Conservation (phyloP, 768 basidiomycete genomes). For the Baorangia bicolor region DNA sequence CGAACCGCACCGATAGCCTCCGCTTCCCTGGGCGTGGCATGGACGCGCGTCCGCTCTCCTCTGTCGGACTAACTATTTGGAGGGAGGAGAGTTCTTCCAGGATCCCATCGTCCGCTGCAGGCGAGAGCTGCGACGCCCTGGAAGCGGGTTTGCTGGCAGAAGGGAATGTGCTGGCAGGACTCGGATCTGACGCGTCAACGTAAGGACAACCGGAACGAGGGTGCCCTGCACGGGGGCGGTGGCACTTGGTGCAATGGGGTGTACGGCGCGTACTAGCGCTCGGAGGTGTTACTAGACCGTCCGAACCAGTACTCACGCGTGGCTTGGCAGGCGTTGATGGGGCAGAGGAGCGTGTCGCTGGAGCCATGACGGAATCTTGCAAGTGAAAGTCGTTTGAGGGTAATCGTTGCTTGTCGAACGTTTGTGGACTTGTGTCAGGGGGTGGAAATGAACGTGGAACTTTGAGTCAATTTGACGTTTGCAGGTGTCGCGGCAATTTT, state of each 20-base stretch:
- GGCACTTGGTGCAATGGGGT: conserved; percentile 56
- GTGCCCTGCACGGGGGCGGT: conserved; percentile 54
- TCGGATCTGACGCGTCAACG: conserved; percentile 29
- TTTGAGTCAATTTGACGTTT: neutral
- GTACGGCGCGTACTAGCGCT: conserved; percentile 47
- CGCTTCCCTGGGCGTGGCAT: conserved; percentile 13
- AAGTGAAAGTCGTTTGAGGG: neutral
- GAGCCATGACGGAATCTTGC: conserved; percentile 18
- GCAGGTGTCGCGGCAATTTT: neutral
- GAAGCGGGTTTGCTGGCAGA: conserved; percentile 7
- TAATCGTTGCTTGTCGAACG: neutral
- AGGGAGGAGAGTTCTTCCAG: conserved; percentile 48
- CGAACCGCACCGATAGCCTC: no score
- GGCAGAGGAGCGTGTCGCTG: conserved; percentile 30
- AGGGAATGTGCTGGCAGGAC: conserved; percentile 18
- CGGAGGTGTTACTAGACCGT: conserved; percentile 26
- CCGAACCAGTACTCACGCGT: conserved; percentile 11
- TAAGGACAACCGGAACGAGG: conserved; percentile 63
- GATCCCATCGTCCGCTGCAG: conserved; percentile 30
- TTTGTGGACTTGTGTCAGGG: no score
- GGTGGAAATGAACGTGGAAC: neutral
- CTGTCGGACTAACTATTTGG: conserved; percentile 34
- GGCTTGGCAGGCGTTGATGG: conserved; percentile 30
- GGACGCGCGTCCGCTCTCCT: conserved; percentile 12
- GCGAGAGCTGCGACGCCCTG: neutral